Evolutionary conservation across 2,329 filamentous ascomycete genomes (phyloP).

Genomic region (Pseudogymnoascus sp.): DNA sequence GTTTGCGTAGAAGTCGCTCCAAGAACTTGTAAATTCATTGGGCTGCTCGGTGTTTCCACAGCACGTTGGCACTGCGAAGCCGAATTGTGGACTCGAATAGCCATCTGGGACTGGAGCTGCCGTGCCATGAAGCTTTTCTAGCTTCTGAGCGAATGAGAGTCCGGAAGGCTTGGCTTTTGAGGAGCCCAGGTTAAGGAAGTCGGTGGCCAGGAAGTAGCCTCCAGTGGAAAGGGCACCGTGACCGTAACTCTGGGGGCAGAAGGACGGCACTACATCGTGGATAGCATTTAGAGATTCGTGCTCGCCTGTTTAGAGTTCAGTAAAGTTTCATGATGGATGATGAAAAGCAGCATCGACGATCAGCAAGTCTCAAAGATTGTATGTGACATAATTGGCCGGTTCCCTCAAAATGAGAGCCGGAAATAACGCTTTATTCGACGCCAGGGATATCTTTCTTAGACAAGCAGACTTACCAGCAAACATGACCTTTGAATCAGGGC

Average conservation of each 20-base stretch:
- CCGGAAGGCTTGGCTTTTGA: conserved; percentile 33
- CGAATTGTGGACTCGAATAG: conserved; percentile 58
- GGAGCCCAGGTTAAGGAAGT: conserved; percentile 63
- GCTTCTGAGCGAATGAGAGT: conserved; percentile 61
- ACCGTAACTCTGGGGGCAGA: conserved; percentile 70
- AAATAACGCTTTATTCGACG: not conserved
- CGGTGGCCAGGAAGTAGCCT: conserved; percentile 56
- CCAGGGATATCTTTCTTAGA: not conserved
- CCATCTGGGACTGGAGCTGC: conserved; percentile 59
- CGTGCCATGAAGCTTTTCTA: conserved; percentile 71
- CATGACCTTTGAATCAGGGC: conserved; percentile 55
- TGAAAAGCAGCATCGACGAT: not conserved
- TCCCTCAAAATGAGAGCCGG: not conserved
- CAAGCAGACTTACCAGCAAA: conserved; percentile 47
- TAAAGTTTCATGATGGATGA: conserved; percentile 17
- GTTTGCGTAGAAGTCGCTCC: conserved; percentile 81
- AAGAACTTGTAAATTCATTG: conserved; percentile 64
- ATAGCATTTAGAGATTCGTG: conserved; percentile 79
- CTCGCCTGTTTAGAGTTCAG: conserved; percentile 54
- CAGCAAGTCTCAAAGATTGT: not conserved
- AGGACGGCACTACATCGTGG: conserved; percentile 58
- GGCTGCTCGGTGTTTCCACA: conserved; percentile 80
- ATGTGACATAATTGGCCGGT: not conserved
- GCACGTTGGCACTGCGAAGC: conserved; percentile 77
- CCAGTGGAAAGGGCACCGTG: conserved; percentile 51